Evolutionary conservation across 2,329 filamentous ascomycete species (phyloP), one percentile per base, ranked within the genome.

Genomic region (Onygenales sp.): DNA sequence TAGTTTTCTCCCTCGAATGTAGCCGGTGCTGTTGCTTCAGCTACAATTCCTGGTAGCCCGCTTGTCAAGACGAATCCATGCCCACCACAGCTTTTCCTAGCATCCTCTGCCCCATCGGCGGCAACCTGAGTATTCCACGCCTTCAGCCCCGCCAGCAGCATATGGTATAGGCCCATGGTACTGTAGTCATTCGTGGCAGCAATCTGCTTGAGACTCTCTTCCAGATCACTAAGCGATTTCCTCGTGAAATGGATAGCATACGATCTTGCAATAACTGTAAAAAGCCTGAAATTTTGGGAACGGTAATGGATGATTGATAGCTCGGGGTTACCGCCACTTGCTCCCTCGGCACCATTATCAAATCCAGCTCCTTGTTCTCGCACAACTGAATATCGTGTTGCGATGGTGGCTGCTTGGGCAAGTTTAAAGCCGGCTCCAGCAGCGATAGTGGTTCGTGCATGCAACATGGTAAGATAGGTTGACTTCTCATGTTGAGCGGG

Each of bases 1-100:
- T 68, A 70, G 44, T 71, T 74, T 52, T 74, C 72, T 6, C 71
- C 72, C 43, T 71, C 68, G 35, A 69, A 67, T 0, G 68, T 70
- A 9, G 59, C 59, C 2, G 58, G 59, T 4, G 60, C 65, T 1
- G 60, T 61, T 5, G 61, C 51, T 21, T 59, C 56, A 33, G 60
- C 58, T 10, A 66, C 60, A 17, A 69, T 67, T 7, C 63, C 60
- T n/a, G 60, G 62, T 5, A 70, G 52, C 2, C 67, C 67, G 27
- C 64, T 65, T 5, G 64, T 66, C n/a, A 58, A 58, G 43, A 68
- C 57, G 45, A 66, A 72, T 2, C 70, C 69, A 50, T 72, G 68
- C 2, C 69, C 69, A 39, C 70, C 70, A 51, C 69, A 70, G 38
- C 63, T 58, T 58, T 66, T 70, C 13, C 69, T 59, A 8, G 63